Evolutionary conservation across 345 rosid genomes (phyloP).

Genomic region (Rubroshorea leprosula): DNA sequence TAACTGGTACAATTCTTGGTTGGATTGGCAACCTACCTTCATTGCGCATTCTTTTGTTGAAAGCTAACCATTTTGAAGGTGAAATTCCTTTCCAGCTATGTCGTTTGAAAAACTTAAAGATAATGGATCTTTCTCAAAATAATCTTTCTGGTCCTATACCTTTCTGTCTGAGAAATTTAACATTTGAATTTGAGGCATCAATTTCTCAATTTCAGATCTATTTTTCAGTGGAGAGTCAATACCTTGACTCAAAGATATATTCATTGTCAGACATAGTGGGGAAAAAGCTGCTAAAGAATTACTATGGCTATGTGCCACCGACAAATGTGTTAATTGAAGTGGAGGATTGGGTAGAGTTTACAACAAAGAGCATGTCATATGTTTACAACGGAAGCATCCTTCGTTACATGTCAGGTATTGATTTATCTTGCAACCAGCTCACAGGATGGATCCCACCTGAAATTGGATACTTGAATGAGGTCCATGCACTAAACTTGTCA

Average conservation of each 20-base stretch:
- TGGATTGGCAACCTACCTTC: background rate
- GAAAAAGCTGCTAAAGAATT: background rate
- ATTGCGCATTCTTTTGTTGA: slow-evolving; percentile 20
- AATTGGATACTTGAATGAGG: slow-evolving; percentile 8
- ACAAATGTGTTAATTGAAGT: no score
- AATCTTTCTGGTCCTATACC: background rate
- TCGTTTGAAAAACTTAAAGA: background rate
- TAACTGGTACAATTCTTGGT: background rate
- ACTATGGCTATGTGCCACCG: background rate
- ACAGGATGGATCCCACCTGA: slow-evolving; percentile 18
- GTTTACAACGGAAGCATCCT: slow-evolving; percentile 5
- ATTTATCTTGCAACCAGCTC: slow-evolving; percentile 22
- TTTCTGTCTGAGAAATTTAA: background rate
- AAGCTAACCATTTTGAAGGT: slow-evolving; percentile 17
- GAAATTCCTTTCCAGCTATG: slow-evolving; percentile 15
- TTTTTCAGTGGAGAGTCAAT: background rate
- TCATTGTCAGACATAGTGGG: background rate
- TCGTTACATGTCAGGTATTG: slow-evolving; percentile 9
- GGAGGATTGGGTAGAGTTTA: background rate
- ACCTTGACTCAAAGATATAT: background rate
- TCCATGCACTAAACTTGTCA: slow-evolving; percentile 12
- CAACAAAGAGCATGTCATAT: slow-evolving; percentile 12
- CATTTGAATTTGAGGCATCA: background rate
- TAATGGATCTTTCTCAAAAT: slow-evolving; percentile 13
- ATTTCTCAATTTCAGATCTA: background rate